Evolutionary conservation across 192 early-diverging fungal genomes (phyloP).

Genomic region (Coemansia sp.): DNA sequence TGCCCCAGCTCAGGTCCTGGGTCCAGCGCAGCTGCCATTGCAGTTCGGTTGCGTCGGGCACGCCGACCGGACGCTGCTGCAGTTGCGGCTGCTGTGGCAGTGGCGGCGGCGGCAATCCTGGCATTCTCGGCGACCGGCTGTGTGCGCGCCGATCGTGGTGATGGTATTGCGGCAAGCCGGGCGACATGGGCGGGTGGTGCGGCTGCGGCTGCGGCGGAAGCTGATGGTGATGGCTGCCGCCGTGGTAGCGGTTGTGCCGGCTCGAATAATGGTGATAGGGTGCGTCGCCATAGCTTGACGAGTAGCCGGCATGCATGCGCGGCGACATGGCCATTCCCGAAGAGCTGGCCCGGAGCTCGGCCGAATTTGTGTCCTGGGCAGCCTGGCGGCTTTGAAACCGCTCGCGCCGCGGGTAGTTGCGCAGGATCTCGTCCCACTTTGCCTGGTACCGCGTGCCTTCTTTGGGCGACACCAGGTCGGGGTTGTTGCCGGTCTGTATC

Average conservation of each 20-base stretch:
- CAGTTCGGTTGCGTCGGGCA: constrained; percentile 31
- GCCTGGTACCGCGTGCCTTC: constrained; percentile 48
- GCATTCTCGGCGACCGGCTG: neutral
- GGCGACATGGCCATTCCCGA: constrained; percentile 12
- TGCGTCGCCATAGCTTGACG: neutral
- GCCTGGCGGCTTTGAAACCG: constrained; percentile 19
- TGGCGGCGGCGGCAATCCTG: neutral
- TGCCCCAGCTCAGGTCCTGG: constrained; percentile 17
- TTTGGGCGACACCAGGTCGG: constrained; percentile 47
- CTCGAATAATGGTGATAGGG: constrained; percentile 1
- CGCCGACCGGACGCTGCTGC: constrained; percentile 12
- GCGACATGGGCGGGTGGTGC: neutral
- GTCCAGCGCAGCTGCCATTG: constrained; percentile 45
- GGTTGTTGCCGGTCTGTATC: constrained; percentile 46
- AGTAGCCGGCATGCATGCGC: neutral
- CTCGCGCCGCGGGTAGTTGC: constrained; percentile 44
- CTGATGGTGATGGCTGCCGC: constrained; percentile 1
- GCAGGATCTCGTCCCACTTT: constrained; percentile 53
- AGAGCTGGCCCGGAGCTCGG: neutral
- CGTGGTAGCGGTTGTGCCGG: neutral
- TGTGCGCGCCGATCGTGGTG: constrained; percentile 4
- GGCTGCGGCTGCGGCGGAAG: constrained; percentile 7
- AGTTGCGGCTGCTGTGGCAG: constrained; percentile 3
- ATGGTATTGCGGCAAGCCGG: constrained; percentile 1
- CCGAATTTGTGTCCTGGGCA: neutral